A percentile compares a stretch with the other conserved stretches of the same genome.
Conservation (phyloP, 441 rosid genomes). For the Hura crepitans region DNA sequence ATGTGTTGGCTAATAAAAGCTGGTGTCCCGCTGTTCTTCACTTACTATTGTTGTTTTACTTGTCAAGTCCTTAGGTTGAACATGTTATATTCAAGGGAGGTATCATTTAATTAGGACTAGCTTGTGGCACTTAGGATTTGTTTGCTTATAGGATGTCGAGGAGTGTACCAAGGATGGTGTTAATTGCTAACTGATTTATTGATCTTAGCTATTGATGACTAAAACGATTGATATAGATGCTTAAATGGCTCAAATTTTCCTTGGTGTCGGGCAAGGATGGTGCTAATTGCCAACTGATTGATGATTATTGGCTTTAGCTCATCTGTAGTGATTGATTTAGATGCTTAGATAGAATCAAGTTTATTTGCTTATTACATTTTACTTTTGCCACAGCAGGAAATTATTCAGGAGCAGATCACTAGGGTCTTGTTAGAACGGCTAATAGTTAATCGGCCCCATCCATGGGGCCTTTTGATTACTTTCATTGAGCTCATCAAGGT, state of each 20-base stretch:
- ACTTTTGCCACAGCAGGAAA: conserved; percentile 50
- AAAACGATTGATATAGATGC: too few relatives aligned
- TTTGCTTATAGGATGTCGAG: not conserved
- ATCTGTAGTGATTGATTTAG: too few relatives aligned
- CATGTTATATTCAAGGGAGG: not conserved
- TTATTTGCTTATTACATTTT: not conserved
- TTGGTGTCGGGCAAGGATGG: not conserved
- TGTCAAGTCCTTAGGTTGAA: too few relatives aligned
- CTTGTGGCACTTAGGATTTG: not conserved
- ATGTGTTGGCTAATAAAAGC: too few relatives aligned
- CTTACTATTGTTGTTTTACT: too few relatives aligned
- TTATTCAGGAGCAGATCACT: conserved; percentile 96
- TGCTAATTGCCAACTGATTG: too few relatives aligned
- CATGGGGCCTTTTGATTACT: conserved; percentile 97
- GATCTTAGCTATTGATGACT: too few relatives aligned
- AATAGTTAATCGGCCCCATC: conserved; percentile 92
- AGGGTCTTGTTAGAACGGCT: conserved; percentile 93
- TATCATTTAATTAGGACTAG: not conserved
- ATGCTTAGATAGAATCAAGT: too few relatives aligned
- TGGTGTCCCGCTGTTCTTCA: too few relatives aligned
- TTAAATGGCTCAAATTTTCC: not conserved
- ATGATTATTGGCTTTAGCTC: too few relatives aligned
- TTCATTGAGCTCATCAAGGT: conserved; percentile 99
- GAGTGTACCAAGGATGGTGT: not conserved
- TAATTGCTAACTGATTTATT: too few relatives aligned